Base-by-base conservation (phyloP, 2,329 filamentous ascomycete genomes). In the Colletotrichum sp. region DNA sequence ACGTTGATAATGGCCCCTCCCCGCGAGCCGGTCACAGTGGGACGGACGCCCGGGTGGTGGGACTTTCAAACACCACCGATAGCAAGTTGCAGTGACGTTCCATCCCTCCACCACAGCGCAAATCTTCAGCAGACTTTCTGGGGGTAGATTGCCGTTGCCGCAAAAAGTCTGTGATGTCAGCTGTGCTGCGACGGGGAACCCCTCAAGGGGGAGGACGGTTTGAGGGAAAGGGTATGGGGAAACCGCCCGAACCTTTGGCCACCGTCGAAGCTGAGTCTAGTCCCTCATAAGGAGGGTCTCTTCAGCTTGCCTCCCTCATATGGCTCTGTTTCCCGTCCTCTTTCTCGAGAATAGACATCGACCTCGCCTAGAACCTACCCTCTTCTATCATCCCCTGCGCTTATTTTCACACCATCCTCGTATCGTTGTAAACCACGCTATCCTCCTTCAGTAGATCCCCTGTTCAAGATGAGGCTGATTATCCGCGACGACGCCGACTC, bases 381-480 rank as follows among this genome's bases (percentile, higher is more conserved):
- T 65, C 48, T 56, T 28, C 55, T n/a, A 48, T 36, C 26, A 43
- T 21, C 18, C 24, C 34, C 8, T 48, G 26, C n/a, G 36, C 15
- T 21, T 24, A 24, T 36, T 13, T 21, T 34, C 28, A 13, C 43
- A 56, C 30, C 12, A 30, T 36, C 30, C 15, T 61, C 30, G 36
- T 28, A 74, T 71, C 64, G 24, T 69, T 73, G 69, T 28, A 72
- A 34, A 21, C 61, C 60, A 74, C 66, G 62, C 75, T 73, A 78
- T 74, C 79, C 79, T 77, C 75, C 77, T 73, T 78, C 76, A 70
- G 75, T 71, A 73, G 24, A 77, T 36, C 3, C 6, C n/a, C 43
- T 8, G 58, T 62, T 71, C 83, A 87, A 80, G 80, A 97, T 95
- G 95, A 93, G 94, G 87, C 91, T 97, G 81, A 96, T 97, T 84